Percentiles rank a stretch among this genome's conserved stretches.
phyloP scores from a whole-genome alignment of 2,329 filamentous ascomycete species.

The Phialophora macrospora region DNA sequence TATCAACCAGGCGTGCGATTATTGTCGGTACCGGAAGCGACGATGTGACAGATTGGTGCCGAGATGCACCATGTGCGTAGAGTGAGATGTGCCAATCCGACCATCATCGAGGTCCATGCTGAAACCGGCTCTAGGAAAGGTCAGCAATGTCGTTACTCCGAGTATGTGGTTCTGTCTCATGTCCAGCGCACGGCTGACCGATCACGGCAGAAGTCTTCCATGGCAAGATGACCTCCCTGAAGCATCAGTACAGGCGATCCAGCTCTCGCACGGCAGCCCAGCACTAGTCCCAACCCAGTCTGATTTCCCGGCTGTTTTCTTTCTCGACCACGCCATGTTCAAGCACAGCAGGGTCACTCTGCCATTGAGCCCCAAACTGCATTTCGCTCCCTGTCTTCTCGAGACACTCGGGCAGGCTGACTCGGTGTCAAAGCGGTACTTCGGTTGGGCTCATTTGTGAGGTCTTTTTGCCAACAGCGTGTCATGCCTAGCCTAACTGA shows the following conservation, averaged over 20 bases:
- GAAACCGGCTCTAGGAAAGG: slow-evolving; percentile 10
- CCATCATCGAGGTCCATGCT: background rate
- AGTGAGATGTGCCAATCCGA: slow-evolving; percentile 30
- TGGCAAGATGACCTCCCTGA: background rate
- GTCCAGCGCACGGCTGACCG: background rate
- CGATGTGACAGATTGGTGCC: slow-evolving; percentile 59
- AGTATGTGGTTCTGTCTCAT: slow-evolving; percentile 8
- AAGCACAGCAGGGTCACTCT: slow-evolving; percentile 7
- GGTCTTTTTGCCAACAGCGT: background rate
- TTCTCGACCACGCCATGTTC: slow-evolving; percentile 26
- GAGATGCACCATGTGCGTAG: slow-evolving; percentile 53
- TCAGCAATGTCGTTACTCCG: slow-evolving; percentile 10
- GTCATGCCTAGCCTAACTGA: background rate
- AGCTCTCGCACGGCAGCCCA: background rate
- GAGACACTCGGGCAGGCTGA: background rate
- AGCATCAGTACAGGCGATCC: slow-evolving; percentile 8
- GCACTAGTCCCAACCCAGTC: slow-evolving; percentile 1
- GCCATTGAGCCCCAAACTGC: slow-evolving; percentile 9
- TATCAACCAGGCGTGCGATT: slow-evolving; percentile 46
- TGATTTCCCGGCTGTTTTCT: slow-evolving; percentile 26
- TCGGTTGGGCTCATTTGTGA: slow-evolving; percentile 12
- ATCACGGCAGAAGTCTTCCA: slow-evolving; percentile 5
- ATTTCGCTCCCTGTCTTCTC: slow-evolving; percentile 12
- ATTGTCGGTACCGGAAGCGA: slow-evolving; percentile 56
- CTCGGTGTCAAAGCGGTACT: slow-evolving; percentile 6